Conservation (phyloP, 1,284 basidiomycete species). For the Volvariella volvacea region DNA sequence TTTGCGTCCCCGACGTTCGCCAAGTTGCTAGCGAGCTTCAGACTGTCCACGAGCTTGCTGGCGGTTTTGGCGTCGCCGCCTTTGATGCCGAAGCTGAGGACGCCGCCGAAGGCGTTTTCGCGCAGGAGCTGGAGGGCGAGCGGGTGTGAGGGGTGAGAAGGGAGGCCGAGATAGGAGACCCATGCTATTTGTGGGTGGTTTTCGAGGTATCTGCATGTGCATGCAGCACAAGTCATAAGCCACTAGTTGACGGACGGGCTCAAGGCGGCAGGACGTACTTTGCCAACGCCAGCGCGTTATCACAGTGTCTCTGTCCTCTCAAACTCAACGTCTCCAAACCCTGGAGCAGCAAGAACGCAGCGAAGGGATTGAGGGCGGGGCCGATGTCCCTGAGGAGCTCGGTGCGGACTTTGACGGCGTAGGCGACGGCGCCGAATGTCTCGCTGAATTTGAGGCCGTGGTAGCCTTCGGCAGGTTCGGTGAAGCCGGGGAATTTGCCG, state of each 20-base stretch:
- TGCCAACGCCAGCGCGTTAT: slow-evolving; percentile 73
- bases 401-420: slow-evolving; percentile 65
- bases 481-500: slow-evolving; percentile 79
- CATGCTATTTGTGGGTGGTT: slow-evolving; percentile 67
- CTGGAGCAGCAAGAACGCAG: slow-evolving; percentile 77
- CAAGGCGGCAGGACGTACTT: slow-evolving; percentile 32
- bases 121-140: slow-evolving; percentile 51
- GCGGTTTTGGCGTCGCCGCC: slow-evolving; percentile 51
- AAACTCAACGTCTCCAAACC: slow-evolving; percentile 85
- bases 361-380: slow-evolving; percentile 74
- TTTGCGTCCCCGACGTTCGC: slow-evolving; percentile 82
- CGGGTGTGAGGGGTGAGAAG: slow-evolving; percentile 56
- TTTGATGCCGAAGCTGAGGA: slow-evolving; percentile 79
- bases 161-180: slow-evolving; percentile 80
- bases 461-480: slow-evolving; percentile 78
- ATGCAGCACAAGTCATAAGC: too few species aligned
- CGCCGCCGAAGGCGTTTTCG: slow-evolving; percentile 62
- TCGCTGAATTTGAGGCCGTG: slow-evolving; percentile 74
- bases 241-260: too few species aligned
- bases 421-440: slow-evolving; percentile 70
- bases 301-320: slow-evolving; percentile 68
- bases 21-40: slow-evolving; percentile 71
- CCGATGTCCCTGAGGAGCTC: slow-evolving; percentile 78
- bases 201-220: slow-evolving; percentile 49
- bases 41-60: slow-evolving; percentile 64